Conservation (phyloP, 2,329 filamentous ascomycete species). For the Capronia epimyces region DNA sequence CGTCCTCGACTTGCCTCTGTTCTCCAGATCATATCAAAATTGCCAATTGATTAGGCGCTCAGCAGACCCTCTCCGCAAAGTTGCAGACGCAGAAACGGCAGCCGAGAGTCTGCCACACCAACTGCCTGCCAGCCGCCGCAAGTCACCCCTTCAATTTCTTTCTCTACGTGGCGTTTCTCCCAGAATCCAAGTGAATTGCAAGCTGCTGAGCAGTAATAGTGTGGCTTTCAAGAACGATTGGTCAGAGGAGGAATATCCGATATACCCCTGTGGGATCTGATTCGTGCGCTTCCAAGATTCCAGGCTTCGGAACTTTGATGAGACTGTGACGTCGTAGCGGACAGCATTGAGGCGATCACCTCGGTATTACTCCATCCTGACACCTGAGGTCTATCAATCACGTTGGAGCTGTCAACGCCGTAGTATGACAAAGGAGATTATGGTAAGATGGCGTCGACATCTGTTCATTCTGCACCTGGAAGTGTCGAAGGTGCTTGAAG, state of each 20-base stretch:
- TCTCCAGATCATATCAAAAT: background rate
- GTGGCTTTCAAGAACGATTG: too few relatives aligned
- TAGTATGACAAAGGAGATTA: too few relatives aligned
- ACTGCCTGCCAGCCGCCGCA: background rate
- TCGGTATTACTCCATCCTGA: too few relatives aligned
- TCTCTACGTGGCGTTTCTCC: background rate
- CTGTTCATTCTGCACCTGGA: too few relatives aligned
- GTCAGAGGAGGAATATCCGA: too few relatives aligned
- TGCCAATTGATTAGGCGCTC: background rate
- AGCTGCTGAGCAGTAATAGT: too few relatives aligned
- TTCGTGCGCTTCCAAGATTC: background rate
- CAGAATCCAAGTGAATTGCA: background rate
- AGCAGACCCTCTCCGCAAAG: background rate
- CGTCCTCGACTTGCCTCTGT: background rate
- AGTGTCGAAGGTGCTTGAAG: too few relatives aligned
- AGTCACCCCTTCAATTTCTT: too few relatives aligned
- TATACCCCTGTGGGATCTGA: too few relatives aligned
- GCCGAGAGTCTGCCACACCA: background rate
- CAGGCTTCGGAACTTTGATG: background rate
- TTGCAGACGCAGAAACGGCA: background rate
- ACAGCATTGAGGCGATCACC: background rate
- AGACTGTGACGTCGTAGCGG: background rate
- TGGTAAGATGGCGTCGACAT: too few relatives aligned
- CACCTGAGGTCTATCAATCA: too few relatives aligned
- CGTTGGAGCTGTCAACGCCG: too few relatives aligned